Evolutionary conservation across 2,329 filamentous ascomycete genomes (phyloP).

Genomic region (Stemphylium beticola): DNA sequence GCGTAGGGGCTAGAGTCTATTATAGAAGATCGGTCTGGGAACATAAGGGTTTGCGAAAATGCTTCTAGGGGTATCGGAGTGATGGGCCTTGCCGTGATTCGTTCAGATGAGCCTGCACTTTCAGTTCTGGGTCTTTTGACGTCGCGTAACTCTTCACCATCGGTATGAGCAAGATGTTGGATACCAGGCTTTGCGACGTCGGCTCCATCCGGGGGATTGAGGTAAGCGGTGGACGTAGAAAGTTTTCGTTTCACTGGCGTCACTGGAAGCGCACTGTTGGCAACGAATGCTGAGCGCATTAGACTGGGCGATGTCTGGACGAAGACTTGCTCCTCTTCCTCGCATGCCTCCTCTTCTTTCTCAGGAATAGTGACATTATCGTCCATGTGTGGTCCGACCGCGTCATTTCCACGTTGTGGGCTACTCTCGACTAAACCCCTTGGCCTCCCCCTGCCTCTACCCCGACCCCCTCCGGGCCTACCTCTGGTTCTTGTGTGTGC

Average conservation of each 20-base stretch:
- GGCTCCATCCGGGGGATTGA: constrained; percentile 5
- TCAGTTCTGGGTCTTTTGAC: constrained; percentile 7
- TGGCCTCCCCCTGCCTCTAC: constrained; percentile 14
- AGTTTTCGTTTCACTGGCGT: constrained; percentile 20
- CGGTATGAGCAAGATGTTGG: neutral
- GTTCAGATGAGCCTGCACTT: neutral
- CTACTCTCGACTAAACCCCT: neutral
- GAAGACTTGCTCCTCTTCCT: constrained; percentile 10
- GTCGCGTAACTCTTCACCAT: neutral
- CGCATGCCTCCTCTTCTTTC: constrained; percentile 15
- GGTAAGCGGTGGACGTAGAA: constrained; percentile 4
- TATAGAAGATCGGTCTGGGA: constrained; percentile 1
- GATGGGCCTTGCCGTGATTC: neutral
- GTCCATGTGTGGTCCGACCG: constrained; percentile 2
- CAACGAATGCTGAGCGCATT: constrained; percentile 38
- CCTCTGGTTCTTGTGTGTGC: constrained; percentile 12
- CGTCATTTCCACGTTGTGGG: neutral
- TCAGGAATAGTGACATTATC: constrained; percentile 14
- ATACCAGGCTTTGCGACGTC: neutral
- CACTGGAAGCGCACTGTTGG: constrained; percentile 39
- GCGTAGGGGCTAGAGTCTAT: neutral
- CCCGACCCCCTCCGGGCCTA: constrained; percentile 18
- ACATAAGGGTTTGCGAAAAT: neutral
- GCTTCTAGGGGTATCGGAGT: neutral
- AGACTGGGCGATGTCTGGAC: constrained; percentile 27